Conservation (phyloP, 2,329 filamentous ascomycete genomes). For the Penicillium rolfsii region DNA sequence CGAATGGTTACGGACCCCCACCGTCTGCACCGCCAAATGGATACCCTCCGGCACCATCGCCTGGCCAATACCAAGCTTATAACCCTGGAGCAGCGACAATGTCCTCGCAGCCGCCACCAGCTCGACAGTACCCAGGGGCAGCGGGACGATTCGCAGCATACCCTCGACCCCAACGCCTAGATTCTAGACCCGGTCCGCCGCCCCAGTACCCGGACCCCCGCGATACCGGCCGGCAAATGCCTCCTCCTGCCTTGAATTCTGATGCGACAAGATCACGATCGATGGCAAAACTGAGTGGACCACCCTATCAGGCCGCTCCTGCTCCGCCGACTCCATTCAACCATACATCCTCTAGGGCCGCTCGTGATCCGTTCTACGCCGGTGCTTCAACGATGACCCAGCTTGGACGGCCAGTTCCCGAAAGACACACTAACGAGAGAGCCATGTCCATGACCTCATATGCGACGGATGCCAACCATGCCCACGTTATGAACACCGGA, state of each 20-base stretch:
- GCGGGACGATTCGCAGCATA: slow-evolving; percentile 68
- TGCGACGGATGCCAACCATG: slow-evolving; percentile 73
- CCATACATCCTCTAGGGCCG: slow-evolving; percentile 71
- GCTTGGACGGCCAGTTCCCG: slow-evolving; percentile 87
- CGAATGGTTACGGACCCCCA: slow-evolving; percentile 48
- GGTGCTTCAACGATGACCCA: slow-evolving; percentile 73
- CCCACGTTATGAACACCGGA: slow-evolving; percentile 84
- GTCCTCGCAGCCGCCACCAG: slow-evolving; percentile 58
- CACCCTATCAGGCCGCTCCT: slow-evolving; percentile 62
- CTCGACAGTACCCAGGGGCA: slow-evolving; percentile 60
- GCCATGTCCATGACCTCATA: slow-evolving; percentile 95
- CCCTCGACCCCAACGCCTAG: slow-evolving; percentile 70
- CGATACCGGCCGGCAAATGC: slow-evolving; percentile 59
- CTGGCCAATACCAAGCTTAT: slow-evolving; percentile 48
- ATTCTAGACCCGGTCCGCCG: slow-evolving; percentile 59
- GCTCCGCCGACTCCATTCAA: slow-evolving; percentile 65
- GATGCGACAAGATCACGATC: slow-evolving; percentile 93
- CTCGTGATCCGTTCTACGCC: slow-evolving; percentile 73
- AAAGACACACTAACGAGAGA: slow-evolving; percentile 88
- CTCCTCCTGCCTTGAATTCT: slow-evolving; percentile 74
- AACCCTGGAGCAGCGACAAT: slow-evolving; percentile 38
- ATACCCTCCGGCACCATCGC: slow-evolving; percentile 45
- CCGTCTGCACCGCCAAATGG: slow-evolving; percentile 39
- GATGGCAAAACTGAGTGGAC: slow-evolving; percentile 75
- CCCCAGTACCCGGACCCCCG: slow-evolving; percentile 63